These are phyloP conservation scores for Macadamia integrifolia DNA, from an alignment of 164 flowering plant genomes.

Conservation along the genomic window DNA sequence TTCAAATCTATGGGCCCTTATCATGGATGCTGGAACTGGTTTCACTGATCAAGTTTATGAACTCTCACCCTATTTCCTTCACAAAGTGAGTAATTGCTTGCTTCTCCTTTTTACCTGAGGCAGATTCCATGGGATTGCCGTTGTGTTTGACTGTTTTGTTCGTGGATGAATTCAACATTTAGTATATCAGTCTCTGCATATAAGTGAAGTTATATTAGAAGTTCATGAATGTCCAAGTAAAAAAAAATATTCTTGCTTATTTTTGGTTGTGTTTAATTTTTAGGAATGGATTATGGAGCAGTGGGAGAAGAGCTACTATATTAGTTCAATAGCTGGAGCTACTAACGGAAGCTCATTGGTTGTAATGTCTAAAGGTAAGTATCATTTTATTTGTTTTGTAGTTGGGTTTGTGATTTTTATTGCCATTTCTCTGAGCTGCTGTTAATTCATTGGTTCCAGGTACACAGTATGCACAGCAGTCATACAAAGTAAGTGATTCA, in stretches of 20 bases:
- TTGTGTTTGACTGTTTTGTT: neutral
- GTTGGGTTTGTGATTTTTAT: neutral
- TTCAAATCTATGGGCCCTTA: conserved; percentile 82
- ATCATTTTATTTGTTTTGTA: conserved; percentile 1
- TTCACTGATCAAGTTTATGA: conserved; percentile 75
- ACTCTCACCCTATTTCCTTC: conserved; percentile 67
- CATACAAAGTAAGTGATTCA: conserved; percentile 85
- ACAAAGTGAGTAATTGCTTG: conserved; percentile 55
- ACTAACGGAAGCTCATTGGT: conserved; percentile 77
- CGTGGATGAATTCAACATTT: conserved; percentile 22
- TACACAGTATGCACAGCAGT: conserved; percentile 76
- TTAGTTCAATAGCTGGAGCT: conserved; percentile 88
- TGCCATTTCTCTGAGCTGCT: neutral
- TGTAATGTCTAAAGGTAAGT: conserved; percentile 93
- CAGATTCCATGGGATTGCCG: neutral
- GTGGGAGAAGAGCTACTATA: conserved; percentile 90
- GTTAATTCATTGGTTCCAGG: conserved; percentile 30
- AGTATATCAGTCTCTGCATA: neutral
- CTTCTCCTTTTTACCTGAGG: neutral
- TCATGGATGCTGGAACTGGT: conserved; percentile 99
- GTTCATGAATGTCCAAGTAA: neutral
- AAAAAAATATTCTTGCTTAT: conserved; percentile 54
- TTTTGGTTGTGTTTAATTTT: conserved; percentile 10
- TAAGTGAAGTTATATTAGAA: conserved; percentile 8
- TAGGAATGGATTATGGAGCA: conserved; percentile 99